Evolutionary conservation across 2,329 filamentous ascomycete genomes (phyloP).

Genomic region (Epichloe aotearoae): DNA sequence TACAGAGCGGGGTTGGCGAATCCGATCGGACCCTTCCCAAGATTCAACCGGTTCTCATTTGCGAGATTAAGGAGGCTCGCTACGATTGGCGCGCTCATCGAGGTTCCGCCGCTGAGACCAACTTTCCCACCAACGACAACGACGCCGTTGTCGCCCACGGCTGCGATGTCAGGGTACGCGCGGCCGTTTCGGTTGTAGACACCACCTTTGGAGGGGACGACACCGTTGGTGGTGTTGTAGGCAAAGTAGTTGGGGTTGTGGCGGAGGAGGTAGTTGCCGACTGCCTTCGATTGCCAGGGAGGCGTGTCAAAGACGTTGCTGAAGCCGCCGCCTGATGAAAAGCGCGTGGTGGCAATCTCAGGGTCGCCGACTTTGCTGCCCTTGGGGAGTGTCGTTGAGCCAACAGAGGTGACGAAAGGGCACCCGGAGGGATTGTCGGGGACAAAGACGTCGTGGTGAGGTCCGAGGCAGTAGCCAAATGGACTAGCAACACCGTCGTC

Average conservation of each 20-base stretch:
- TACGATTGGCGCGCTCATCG: constrained; percentile 23
- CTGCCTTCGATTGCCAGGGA: constrained; percentile 28
- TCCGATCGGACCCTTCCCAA: constrained; percentile 16
- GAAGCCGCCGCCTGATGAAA: constrained; percentile 36
- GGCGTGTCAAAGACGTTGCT: constrained; percentile 34
- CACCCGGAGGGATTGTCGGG: constrained; percentile 33
- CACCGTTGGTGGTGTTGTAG: constrained; percentile 9
- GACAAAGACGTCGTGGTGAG: constrained; percentile 29
- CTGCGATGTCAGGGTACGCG: constrained; percentile 34
- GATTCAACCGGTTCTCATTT: constrained; percentile 17
- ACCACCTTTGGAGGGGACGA: constrained; percentile 7
- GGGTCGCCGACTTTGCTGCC: constrained; percentile 4
- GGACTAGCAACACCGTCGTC: constrained; percentile 11
- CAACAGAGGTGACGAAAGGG: constrained; percentile 36
- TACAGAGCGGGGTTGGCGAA: constrained; percentile 23
- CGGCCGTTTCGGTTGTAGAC: constrained; percentile 33
- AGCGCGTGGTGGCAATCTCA: constrained; percentile 16
- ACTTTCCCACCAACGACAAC: constrained; percentile 30
- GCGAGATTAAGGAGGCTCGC: constrained; percentile 20
- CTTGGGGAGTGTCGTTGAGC: constrained; percentile 27
- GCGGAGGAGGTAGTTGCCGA: constrained; percentile 7
- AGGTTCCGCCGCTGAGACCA: constrained; percentile 34
- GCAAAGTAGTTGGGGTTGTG: constrained; percentile 8
- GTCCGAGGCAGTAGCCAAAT: constrained; percentile 9
- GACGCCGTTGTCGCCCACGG: constrained; percentile 30